These are phyloP conservation scores for Saccharata proteae DNA, from an alignment of 2,329 filamentous ascomycete species.

Conservation along the genomic window DNA sequence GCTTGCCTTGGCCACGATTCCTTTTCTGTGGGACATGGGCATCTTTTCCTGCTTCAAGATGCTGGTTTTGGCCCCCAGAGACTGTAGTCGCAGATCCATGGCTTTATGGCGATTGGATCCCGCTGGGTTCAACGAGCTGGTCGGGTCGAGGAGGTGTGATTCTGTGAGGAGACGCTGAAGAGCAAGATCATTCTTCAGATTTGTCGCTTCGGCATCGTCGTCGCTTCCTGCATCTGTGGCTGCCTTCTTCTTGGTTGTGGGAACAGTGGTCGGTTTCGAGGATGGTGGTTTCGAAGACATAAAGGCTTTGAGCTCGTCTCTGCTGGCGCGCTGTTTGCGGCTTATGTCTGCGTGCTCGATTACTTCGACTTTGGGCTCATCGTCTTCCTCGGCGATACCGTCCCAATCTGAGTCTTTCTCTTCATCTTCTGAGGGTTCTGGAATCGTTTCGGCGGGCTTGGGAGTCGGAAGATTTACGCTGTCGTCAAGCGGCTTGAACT, in stretches of 20 bases:
- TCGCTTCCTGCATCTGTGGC: constrained; percentile 42
- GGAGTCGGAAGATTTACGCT: constrained; percentile 15
- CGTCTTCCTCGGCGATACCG: constrained; percentile 46
- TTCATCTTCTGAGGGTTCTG: constrained; percentile 16
- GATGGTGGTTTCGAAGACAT: constrained; percentile 49
- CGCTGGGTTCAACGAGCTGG: constrained; percentile 37
- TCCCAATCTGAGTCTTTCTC: constrained; percentile 40
- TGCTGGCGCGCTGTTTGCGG: constrained; percentile 20
- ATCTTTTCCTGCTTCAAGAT: constrained; percentile 72
- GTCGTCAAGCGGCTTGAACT: constrained; percentile 61
- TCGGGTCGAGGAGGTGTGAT: constrained; percentile 68
- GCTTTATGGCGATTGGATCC: constrained; percentile 72
- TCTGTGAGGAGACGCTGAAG: constrained; percentile 83
- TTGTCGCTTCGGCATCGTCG: constrained; percentile 47
- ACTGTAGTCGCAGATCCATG: constrained; percentile 69
- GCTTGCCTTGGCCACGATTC: constrained; percentile 59
- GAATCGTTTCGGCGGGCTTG: constrained; percentile 11
- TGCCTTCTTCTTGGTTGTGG: constrained; percentile 10
- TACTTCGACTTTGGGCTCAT: constrained; percentile 30
- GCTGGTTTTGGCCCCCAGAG: constrained; percentile 65
- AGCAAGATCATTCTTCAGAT: constrained; percentile 84
- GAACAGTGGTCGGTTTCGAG: constrained; percentile 14
- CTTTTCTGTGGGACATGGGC: constrained; percentile 76
- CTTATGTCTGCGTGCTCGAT: constrained; percentile 29
- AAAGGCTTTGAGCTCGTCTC: constrained; percentile 64